These are phyloP conservation scores for Aureobasidium mangrovei DNA, from an alignment of 2,329 filamentous ascomycete species.

Conservation along the genomic window DNA sequence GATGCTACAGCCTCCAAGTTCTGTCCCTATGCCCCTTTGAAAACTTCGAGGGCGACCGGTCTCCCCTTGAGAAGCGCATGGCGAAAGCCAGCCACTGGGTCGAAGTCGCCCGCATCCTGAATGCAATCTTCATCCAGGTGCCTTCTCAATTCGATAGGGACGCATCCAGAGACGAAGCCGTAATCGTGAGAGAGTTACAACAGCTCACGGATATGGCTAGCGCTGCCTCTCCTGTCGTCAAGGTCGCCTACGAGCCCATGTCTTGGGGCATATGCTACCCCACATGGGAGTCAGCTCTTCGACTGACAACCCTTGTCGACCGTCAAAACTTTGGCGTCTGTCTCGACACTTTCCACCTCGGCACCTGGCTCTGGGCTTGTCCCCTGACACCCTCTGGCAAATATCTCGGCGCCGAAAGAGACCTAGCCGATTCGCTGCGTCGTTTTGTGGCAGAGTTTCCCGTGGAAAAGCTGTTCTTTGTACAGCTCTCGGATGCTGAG, in stretches of 20 bases:
- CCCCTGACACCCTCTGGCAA: slow-evolving; percentile 47
- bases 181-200: not conserved
- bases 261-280: not conserved
- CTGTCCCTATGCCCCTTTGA: not conserved
- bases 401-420: slow-evolving; percentile 37
- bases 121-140: not conserved
- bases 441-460: not conserved
- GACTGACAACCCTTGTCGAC: slow-evolving; percentile 41
- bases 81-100: not conserved
- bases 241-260: not conserved
- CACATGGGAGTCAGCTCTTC: not conserved
- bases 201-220: not conserved
- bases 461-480: not conserved
- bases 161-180: not conserved
- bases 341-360: slow-evolving; percentile 71
- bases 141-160: not conserved
- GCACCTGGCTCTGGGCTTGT: slow-evolving; percentile 62
- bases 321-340: slow-evolving; percentile 66
- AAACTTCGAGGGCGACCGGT: not conserved
- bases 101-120: not conserved
- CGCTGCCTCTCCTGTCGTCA: not conserved
- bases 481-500: not conserved
- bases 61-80: not conserved
- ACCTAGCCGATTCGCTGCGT: not conserved
- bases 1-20: not conserved